These are phyloP conservation scores for Astraeus odoratus DNA, from an alignment of 768 basidiomycete genomes.

Conservation along the genomic window DNA sequence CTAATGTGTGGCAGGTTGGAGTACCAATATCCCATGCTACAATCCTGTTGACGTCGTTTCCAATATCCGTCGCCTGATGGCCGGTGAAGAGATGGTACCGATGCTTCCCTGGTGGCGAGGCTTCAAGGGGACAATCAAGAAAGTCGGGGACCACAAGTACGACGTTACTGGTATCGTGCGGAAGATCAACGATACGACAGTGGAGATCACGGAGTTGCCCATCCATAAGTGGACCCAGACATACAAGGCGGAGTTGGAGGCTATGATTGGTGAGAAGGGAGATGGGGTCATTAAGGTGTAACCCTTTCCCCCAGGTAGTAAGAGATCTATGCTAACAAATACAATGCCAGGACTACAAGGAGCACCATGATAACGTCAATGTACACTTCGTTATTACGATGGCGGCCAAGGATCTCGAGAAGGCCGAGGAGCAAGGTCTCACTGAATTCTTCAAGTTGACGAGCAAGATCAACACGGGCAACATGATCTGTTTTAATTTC, in stretches of 20 bases:
- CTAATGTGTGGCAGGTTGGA: constrained; percentile 64
- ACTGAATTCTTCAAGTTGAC: constrained; percentile 88
- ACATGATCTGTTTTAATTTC: constrained; percentile 99
- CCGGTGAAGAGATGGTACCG: constrained; percentile 68
- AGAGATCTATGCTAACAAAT: neutral
- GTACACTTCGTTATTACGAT: constrained; percentile 86
- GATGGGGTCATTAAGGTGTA: constrained; percentile 74
- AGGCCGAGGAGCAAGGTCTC: constrained; percentile 86
- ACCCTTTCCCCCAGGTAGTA: neutral
- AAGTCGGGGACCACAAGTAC: constrained; percentile 77
- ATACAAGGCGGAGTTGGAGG: constrained; percentile 89
- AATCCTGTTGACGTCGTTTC: constrained; percentile 87
- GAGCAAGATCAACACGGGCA: constrained; percentile 77
- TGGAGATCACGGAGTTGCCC: constrained; percentile 93
- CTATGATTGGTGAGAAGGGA: constrained; percentile 82
- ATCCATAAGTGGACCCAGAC: constrained; percentile 91
- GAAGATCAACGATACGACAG: constrained; percentile 80
- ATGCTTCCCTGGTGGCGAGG: constrained; percentile 99
- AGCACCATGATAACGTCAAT: constrained; percentile 89
- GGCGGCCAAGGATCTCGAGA: constrained; percentile 71
- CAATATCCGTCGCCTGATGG: constrained; percentile 84
- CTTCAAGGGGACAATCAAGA: constrained; percentile 83
- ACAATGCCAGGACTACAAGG: constrained; percentile 80
- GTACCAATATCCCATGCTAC: constrained; percentile 85
- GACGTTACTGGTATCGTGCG: constrained; percentile 66